These are phyloP conservation scores for grape (Vitis vinifera) DNA, from an alignment of 164 flowering plant genomes.

Conservation along the genomic window DNA sequence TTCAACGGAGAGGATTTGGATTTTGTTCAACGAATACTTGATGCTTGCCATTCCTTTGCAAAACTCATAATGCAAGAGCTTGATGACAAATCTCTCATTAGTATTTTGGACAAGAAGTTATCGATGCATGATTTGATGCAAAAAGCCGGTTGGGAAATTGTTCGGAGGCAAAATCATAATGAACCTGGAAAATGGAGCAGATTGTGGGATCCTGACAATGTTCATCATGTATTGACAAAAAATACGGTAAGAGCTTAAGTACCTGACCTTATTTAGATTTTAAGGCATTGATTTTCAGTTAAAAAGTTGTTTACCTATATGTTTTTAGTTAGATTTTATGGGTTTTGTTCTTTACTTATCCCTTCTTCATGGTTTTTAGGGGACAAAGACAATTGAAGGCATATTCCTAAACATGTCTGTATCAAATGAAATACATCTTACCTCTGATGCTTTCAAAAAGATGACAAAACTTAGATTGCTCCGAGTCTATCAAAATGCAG, in stretches of 20 bases:
- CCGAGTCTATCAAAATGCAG: too few species aligned
- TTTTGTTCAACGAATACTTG: not conserved
- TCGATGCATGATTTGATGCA: slow-evolving; percentile 11
- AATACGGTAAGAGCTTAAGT: not conserved
- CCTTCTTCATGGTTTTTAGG: too few species aligned
- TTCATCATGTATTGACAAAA: not conserved
- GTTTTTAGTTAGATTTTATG: too few species aligned
- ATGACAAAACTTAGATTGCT: too few species aligned
- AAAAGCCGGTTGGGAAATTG: slow-evolving; percentile 15
- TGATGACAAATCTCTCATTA: not conserved
- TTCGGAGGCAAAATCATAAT: not conserved
- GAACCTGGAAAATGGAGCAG: slow-evolving; percentile 15
- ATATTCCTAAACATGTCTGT: too few species aligned
- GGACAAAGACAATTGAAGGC: too few species aligned
- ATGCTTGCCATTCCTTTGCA: not conserved
- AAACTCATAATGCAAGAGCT: not conserved
- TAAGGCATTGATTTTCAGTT: too few species aligned
- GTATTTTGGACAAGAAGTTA: not conserved
- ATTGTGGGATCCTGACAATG: slow-evolving; percentile 10
- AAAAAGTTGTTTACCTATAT: too few species aligned
- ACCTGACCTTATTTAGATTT: too few species aligned
- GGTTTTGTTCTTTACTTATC: too few species aligned
- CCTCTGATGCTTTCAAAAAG: too few species aligned
- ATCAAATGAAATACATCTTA: too few species aligned
- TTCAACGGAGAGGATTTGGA: not conserved